Evolutionary conservation across 2,329 filamentous ascomycete genomes (phyloP).

Genomic region (Nakataea oryzae): DNA sequence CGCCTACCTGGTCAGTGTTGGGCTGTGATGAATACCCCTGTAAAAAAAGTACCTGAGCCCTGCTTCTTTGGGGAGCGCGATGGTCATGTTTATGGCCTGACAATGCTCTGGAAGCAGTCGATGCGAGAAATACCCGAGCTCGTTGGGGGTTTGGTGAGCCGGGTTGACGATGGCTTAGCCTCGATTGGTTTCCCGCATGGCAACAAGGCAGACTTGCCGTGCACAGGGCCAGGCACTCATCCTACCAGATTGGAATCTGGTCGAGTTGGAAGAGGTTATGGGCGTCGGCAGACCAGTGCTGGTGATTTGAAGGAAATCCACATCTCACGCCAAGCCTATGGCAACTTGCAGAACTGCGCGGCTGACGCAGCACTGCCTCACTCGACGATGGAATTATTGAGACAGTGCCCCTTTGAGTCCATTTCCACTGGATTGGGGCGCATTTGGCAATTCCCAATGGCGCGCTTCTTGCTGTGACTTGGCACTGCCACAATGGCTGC

Average conservation of each 20-base stretch:
- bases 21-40: neutral
- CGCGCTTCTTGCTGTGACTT: too few relatives aligned
- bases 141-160: too few relatives aligned
- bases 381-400: neutral
- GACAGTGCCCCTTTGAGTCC: neutral
- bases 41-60: neutral
- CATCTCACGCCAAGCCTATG: neutral
- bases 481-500: neutral
- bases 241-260: neutral
- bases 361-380: neutral
- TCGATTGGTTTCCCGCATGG: neutral
- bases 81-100: neutral
- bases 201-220: neutral
- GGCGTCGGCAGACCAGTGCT: too few relatives aligned
- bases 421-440: neutral
- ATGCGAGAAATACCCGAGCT: neutral
- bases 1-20: neutral
- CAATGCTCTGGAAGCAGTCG: neutral
- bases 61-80: neutral
- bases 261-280: neutral
- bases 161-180: neutral
- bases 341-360: neutral
- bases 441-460: neutral
- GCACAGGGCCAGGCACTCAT: neutral
- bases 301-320: neutral